phyloP scores from a whole-genome alignment of 2,329 filamentous ascomycete species.

The Aspergillus sergii region DNA sequence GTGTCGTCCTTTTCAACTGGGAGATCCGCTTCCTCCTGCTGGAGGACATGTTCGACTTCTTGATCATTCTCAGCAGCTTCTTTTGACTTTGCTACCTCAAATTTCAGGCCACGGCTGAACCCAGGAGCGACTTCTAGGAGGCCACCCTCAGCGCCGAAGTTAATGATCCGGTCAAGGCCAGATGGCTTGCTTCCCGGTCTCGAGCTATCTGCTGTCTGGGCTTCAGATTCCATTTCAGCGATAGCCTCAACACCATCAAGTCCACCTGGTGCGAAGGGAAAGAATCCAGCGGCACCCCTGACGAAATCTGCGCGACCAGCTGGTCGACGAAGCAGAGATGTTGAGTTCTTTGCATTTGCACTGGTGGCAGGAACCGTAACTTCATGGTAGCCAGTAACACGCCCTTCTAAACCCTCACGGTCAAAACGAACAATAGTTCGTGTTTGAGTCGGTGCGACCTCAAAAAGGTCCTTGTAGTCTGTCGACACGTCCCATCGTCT shows the following conservation, averaged over 20 bases:
- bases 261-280: conserved; percentile 90
- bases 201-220: conserved; percentile 54
- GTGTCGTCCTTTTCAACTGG: conserved; percentile 57
- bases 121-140: conserved; percentile 83
- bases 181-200: conserved; percentile 42
- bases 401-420: conserved; percentile 86
- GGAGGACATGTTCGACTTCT: conserved; percentile 68
- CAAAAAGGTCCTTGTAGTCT: conserved; percentile 82
- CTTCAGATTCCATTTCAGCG: conserved; percentile 79
- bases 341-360: conserved; percentile 93
- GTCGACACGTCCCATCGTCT: conserved; percentile 78
- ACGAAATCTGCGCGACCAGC: conserved; percentile 88
- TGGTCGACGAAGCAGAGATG: conserved; percentile 82
- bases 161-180: conserved; percentile 81
- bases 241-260: conserved; percentile 84
- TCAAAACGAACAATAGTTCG: conserved; percentile 93
- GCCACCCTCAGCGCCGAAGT: conserved; percentile 74
- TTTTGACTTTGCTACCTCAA: conserved; percentile 62
- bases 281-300: conserved; percentile 87
- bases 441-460: conserved; percentile 86
- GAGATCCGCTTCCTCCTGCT: conserved; percentile 45
- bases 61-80: conserved; percentile 64
- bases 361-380: conserved; percentile 88
- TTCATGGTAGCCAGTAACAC: conserved; percentile 90
- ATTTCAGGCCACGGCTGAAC: conserved; percentile 74